phyloP scores from a whole-genome alignment of 1,139 yeast species.

The Magnusiomyces suaveolens region DNA sequence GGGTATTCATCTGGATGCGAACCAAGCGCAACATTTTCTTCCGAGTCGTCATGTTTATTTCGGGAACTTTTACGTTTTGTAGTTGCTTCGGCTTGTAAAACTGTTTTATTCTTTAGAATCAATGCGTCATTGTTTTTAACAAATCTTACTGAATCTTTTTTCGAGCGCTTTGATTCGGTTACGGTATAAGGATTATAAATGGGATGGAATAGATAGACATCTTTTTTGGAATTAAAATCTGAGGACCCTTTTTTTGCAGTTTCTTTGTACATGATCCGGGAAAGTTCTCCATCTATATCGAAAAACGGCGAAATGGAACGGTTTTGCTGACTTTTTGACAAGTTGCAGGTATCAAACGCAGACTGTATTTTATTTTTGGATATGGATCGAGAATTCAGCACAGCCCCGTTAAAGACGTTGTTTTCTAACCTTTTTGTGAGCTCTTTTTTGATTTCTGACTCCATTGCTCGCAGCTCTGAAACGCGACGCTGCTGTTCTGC shows the following conservation, averaged over 20 bases:
- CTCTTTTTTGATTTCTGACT: neutral
- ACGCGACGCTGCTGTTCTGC: neutral
- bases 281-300: neutral
- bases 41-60: too few species aligned
- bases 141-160: neutral
- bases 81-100: too few species aligned
- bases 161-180: too few species aligned
- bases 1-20: neutral
- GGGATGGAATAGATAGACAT: neutral
- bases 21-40: too few species aligned
- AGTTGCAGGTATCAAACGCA: neutral
- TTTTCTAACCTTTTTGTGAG: neutral
- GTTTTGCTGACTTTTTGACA: neutral
- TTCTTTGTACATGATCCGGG: conserved; percentile 1
- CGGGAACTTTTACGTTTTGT: too few species aligned
- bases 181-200: neutral
- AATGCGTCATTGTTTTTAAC: neutral
- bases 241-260: neutral
- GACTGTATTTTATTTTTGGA: neutral
- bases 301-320: neutral
- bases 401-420: neutral
- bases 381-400: neutral
- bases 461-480: neutral
- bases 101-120: neutral
- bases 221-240: neutral